Percentiles rank a stretch among this genome's conserved stretches.
Conservation (phyloP, 768 basidiomycete species). For the Hypsizygus marmoreus region DNA sequence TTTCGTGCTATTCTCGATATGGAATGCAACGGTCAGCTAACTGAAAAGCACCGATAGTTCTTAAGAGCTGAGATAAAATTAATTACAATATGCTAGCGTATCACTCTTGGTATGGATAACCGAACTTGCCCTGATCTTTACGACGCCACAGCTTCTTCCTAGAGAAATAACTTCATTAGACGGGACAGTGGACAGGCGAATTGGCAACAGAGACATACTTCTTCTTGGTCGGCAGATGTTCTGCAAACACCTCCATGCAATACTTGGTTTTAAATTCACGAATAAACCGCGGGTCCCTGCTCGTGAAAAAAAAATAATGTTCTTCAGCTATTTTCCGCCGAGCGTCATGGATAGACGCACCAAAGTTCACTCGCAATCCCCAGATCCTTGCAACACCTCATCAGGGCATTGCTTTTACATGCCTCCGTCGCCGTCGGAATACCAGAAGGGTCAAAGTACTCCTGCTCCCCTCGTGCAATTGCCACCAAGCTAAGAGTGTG, state of each 20-base stretch:
- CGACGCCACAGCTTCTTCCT: conserved; percentile 93
- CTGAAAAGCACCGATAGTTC: too few relatives aligned
- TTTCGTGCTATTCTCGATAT: too few relatives aligned
- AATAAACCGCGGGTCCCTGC: conserved; percentile 94
- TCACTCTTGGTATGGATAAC: conserved; percentile 86
- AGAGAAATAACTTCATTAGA: conserved; percentile 13
- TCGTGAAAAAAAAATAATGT: neutral
- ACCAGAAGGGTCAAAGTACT: conserved; percentile 90
- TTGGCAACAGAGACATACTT: conserved; percentile 65
- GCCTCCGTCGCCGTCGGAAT: conserved; percentile 94
- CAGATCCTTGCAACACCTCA: conserved; percentile 97
- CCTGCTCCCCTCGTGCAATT: conserved; percentile 93
- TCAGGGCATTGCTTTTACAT: conserved; percentile 94
- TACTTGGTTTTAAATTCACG: conserved; percentile 86
- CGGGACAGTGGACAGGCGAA: neutral
- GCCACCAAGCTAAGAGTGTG: conserved; percentile 67
- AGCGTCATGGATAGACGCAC: conserved; percentile 37
- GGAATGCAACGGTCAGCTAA: too few relatives aligned
- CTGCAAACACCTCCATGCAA: conserved; percentile 83
- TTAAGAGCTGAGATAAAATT: conserved; percentile 3
- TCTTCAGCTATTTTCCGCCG: too few relatives aligned
- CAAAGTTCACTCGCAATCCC: conserved; percentile 96
- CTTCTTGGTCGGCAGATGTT: conserved; percentile 83
- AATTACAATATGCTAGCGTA: conserved; percentile 2
- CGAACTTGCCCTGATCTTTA: conserved; percentile 82